These are phyloP conservation scores for Sclerotinia trifoliorum DNA, from an alignment of 2,329 filamentous ascomycete species.

Conservation along the genomic window DNA sequence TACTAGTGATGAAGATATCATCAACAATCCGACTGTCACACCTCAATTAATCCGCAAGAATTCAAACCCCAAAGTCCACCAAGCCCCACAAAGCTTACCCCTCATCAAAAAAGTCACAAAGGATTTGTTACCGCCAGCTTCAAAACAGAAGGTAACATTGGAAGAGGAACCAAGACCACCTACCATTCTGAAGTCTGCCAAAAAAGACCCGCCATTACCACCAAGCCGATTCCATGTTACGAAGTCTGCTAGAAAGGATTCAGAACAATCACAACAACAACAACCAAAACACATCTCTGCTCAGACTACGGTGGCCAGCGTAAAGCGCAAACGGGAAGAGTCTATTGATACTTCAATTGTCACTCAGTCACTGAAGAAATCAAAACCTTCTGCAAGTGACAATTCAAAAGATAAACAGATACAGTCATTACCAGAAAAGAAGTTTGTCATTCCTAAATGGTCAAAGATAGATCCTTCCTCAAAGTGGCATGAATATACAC, in stretches of 20 bases:
- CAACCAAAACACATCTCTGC: background rate
- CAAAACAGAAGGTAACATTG: background rate
- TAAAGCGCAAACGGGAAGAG: slow-evolving; percentile 12
- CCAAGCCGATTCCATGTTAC: background rate
- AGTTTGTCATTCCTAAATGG: slow-evolving; percentile 12
- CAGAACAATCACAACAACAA: background rate
- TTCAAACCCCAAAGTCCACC: background rate
- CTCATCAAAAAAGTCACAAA: no score
- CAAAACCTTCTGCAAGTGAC: background rate
- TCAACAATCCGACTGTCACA: no score
- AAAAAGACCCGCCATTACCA: background rate
- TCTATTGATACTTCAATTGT: background rate
- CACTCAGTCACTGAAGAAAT: background rate
- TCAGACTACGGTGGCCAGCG: background rate
- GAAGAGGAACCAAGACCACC: background rate
- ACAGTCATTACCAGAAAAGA: background rate
- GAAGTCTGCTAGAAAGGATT: background rate
- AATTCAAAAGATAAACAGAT: background rate
- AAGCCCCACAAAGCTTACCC: background rate
- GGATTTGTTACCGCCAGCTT: background rate
- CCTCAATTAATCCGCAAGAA: background rate
- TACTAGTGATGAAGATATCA: background rate
- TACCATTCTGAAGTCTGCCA: background rate
- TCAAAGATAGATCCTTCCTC: background rate
- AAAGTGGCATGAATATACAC: background rate